Evolutionary conservation across 2,329 filamentous ascomycete species (phyloP).

Genomic region (Fonsecaea nubica): DNA sequence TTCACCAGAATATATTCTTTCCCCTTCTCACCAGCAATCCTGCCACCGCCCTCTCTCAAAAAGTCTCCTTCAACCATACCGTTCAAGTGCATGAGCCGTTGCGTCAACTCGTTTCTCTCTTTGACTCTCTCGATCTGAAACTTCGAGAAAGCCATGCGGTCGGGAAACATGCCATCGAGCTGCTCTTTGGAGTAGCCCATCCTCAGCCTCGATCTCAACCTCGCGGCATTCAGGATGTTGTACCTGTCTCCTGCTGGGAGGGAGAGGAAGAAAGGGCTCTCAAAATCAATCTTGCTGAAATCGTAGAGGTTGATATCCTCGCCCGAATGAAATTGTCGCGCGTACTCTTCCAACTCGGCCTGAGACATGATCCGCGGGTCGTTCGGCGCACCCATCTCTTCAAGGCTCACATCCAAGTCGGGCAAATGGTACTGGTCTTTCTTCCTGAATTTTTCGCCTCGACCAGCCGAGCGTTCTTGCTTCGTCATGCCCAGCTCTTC

Average conservation of each 20-base stretch:
- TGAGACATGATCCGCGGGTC: slow-evolving; percentile 96
- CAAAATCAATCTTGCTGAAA: slow-evolving; percentile 98
- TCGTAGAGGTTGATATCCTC: slow-evolving; percentile 91
- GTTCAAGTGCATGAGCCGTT: slow-evolving; percentile 90
- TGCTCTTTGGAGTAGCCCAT: slow-evolving; percentile 98
- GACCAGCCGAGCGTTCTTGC: slow-evolving; percentile 73
- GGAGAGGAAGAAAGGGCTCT: slow-evolving; percentile 92
- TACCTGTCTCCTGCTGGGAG: slow-evolving; percentile 89
- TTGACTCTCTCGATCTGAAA: slow-evolving; percentile 95
- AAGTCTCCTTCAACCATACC: slow-evolving; percentile 76
- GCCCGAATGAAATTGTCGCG: slow-evolving; percentile 86
- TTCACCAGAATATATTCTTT: slow-evolving; percentile 96
- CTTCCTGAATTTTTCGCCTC: slow-evolving; percentile 71
- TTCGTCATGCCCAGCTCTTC: slow-evolving; percentile 85
- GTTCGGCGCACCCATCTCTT: slow-evolving; percentile 85
- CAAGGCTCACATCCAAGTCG: slow-evolving; percentile 77
- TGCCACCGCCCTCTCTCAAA: slow-evolving; percentile 59
- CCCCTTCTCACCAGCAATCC: slow-evolving; percentile 74
- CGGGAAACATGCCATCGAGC: slow-evolving; percentile 93
- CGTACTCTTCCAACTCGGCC: slow-evolving; percentile 92
- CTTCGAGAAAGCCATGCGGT: slow-evolving; percentile 93
- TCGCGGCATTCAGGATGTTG: slow-evolving; percentile 94
- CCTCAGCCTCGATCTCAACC: slow-evolving; percentile 82
- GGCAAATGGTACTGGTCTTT: slow-evolving; percentile 96
- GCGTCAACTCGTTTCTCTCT: slow-evolving; percentile 92